phyloP scores from a whole-genome alignment of 2,329 filamentous ascomycete genomes.

The Diaporthe sp. region DNA sequence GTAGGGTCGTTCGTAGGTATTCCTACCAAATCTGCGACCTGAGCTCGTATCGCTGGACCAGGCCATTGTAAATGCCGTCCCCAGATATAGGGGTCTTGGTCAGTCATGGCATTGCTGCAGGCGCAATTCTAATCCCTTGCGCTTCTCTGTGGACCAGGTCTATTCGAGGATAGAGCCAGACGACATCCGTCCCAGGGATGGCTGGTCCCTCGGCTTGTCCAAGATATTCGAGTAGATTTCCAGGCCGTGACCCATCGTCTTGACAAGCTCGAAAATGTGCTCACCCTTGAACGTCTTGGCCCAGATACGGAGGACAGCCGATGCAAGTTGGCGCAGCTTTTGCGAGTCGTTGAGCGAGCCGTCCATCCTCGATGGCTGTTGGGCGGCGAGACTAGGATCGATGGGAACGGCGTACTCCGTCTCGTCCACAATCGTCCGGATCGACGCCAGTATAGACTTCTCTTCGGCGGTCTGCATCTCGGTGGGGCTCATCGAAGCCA shows the following conservation, averaged over 20 bases:
- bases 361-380: constrained; percentile 56
- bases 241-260: constrained; percentile 68
- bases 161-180: constrained; percentile 33
- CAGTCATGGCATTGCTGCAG: too few species aligned
- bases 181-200: constrained; percentile 54
- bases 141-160: not conserved
- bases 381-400: constrained; percentile 65
- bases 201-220: constrained; percentile 66
- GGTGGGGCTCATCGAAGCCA: constrained; percentile 63
- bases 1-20: not conserved
- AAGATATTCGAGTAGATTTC: constrained; percentile 69
- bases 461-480: constrained; percentile 66
- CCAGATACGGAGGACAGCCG: constrained; percentile 71
- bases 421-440: constrained; percentile 71
- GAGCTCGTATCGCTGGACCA: too few species aligned
- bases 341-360: constrained; percentile 60
- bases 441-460: constrained; percentile 65
- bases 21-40: not conserved
- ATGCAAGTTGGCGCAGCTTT: constrained; percentile 67
- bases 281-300: constrained; percentile 72
- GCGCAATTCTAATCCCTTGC: too few species aligned
- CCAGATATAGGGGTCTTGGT: not conserved
- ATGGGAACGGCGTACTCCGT: constrained; percentile 73
- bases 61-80: not conserved
- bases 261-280: constrained; percentile 72